Percentiles rank a stretch among this genome's conserved stretches.
phyloP scores from a whole-genome alignment of 2,329 filamentous ascomycete species.

The Dactylellina sp. region DNA sequence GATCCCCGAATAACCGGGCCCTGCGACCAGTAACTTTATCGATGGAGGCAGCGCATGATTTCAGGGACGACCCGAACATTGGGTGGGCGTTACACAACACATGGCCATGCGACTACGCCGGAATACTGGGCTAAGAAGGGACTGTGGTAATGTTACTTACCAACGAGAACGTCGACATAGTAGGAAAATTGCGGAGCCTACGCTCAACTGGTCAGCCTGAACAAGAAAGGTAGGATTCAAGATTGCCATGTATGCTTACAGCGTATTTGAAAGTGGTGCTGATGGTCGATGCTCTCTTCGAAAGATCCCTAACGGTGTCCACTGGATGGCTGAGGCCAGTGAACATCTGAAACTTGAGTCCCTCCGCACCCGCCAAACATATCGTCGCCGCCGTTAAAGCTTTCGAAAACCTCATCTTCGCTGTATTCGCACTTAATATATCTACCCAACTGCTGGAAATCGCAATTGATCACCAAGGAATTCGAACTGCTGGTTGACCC shows the following conservation, averaged over 20 bases:
- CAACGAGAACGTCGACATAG: constrained; percentile 53
- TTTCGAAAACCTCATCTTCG: constrained; percentile 45
- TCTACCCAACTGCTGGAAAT: constrained; percentile 22
- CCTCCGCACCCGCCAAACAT: constrained; percentile 52
- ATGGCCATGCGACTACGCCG: neutral
- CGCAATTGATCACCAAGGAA: constrained; percentile 31
- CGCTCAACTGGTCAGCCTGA: constrained; percentile 14
- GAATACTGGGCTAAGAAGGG: neutral
- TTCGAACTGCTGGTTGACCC: constrained; percentile 35
- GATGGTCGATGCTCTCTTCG: constrained; percentile 47
- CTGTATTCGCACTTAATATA: constrained; percentile 12
- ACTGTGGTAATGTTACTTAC: constrained; percentile 18
- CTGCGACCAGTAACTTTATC: too few relatives aligned
- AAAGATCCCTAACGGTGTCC: constrained; percentile 18
- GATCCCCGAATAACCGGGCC: too few relatives aligned
- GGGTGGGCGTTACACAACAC: constrained; percentile 32
- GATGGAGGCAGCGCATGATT: too few relatives aligned
- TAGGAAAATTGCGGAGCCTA: constrained; percentile 55
- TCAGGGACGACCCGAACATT: constrained; percentile 6
- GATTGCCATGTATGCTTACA: constrained; percentile 13
- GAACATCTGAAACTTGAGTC: constrained; percentile 49
- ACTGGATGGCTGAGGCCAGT: constrained; percentile 23
- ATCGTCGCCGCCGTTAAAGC: constrained; percentile 41
- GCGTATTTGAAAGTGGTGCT: constrained; percentile 54
- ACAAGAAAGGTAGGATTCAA: neutral